A percentile compares a stretch with the other conserved stretches of the same genome.
Conservation (phyloP, 116 monocot species). For the Iris pallida region DNA sequence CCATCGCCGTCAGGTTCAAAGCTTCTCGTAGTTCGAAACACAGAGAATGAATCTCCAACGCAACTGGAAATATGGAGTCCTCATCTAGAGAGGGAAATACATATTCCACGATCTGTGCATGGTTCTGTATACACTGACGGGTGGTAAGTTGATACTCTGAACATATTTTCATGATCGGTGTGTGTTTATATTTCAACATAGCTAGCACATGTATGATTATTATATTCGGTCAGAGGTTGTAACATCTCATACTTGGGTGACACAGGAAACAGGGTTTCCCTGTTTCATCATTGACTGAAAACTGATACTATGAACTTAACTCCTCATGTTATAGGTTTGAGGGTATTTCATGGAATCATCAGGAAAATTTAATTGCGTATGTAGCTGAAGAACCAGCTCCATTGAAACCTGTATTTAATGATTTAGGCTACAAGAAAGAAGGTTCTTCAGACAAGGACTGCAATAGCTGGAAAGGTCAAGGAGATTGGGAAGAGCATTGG, state of each 20-base stretch:
- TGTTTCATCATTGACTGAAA: background rate
- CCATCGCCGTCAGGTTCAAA: constrained; percentile 89
- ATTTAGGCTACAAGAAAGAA: constrained; percentile 63
- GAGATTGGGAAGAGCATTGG: constrained; percentile 95
- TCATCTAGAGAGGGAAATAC: constrained; percentile 73
- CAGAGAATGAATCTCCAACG: constrained; percentile 62
- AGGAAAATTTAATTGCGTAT: constrained; percentile 81
- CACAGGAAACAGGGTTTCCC: background rate
- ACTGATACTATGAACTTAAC: background rate
- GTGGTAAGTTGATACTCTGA: constrained; percentile 50
- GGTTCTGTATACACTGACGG: constrained; percentile 75
- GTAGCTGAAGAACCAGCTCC: constrained; percentile 82
- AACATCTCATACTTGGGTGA: background rate
- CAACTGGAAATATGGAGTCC: constrained; percentile 78
- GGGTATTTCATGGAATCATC: constrained; percentile 88
- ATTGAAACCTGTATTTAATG: constrained; percentile 59
- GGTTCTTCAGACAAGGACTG: constrained; percentile 55
- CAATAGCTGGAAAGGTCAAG: constrained; percentile 87
- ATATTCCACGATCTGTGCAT: constrained; percentile 69
- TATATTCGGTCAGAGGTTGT: background rate
- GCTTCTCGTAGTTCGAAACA: constrained; percentile 77
- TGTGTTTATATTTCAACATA: background rate
- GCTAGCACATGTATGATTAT: background rate
- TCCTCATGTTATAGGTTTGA: constrained; percentile 67
- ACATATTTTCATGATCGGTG: background rate